A percentile compares a stretch with the other conserved stretches of the same genome.
These are phyloP conservation scores for Suillus clintonianus DNA, from an alignment of 768 basidiomycete genomes.

Conservation along the genomic window DNA sequence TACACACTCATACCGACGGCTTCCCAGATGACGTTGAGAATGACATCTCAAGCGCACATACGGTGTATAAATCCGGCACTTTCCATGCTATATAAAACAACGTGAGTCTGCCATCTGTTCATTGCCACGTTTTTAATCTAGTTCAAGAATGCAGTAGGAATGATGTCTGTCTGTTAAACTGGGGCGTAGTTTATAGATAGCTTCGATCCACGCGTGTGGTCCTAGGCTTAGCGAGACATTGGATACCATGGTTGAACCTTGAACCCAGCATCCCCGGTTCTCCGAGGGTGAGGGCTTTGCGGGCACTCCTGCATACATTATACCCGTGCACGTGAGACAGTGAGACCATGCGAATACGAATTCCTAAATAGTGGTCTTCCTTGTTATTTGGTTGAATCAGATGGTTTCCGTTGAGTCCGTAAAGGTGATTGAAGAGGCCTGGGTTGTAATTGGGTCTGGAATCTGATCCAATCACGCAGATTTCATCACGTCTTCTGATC, in stretches of 20 bases:
- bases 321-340: not conserved
- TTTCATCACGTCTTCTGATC: not conserved
- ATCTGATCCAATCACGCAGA: not conserved
- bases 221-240: not conserved
- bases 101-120: not conserved
- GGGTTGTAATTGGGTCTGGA: not conserved
- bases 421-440: not conserved
- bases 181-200: too few species aligned
- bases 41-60: not conserved
- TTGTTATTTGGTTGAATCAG: not conserved
- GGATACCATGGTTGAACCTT: not conserved
- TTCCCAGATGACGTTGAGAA: not conserved
- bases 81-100: slow-evolving; percentile 6
- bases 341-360: not conserved
- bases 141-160: not conserved
- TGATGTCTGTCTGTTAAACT: not conserved
- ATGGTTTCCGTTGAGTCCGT: not conserved
- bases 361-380: not conserved
- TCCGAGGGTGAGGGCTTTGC: not conserved
- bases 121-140: not conserved
- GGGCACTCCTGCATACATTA: not conserved
- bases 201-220: not conserved
- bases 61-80: not conserved
- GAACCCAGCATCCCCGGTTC: too few species aligned
- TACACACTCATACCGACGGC: slow-evolving; percentile 11